phyloP scores from a whole-genome alignment of 2,329 filamentous ascomycete genomes.

The Tolypocladium endophyticum region DNA sequence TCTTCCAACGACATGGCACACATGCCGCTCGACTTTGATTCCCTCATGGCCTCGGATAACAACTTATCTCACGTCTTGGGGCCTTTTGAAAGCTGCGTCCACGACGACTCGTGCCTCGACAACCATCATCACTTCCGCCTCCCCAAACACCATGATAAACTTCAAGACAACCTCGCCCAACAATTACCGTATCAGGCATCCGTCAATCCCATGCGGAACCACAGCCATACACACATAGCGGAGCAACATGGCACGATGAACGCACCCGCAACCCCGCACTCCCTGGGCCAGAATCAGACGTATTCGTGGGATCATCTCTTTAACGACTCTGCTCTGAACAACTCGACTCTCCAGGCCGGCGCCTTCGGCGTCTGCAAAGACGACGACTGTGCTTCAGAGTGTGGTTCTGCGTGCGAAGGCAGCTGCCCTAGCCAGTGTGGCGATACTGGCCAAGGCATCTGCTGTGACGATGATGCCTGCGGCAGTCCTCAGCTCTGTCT shows the following conservation, averaged over 20 bases:
- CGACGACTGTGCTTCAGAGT: constrained; percentile 22
- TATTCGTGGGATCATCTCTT: constrained; percentile 10
- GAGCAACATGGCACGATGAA: not conserved
- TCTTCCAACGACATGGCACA: constrained; percentile 19
- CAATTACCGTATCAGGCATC: not conserved
- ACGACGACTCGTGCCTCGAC: constrained; percentile 22
- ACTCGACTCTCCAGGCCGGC: not conserved
- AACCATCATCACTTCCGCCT: constrained; percentile 7
- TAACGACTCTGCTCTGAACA: constrained; percentile 3
- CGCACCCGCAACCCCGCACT: not conserved
- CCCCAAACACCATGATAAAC: constrained; percentile 7
- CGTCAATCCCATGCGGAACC: not conserved
- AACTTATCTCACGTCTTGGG: constrained; percentile 14
- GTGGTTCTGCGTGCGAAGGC: constrained; percentile 23
- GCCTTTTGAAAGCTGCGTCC: constrained; percentile 15
- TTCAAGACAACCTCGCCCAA: constrained; percentile 4
- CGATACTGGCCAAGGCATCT: constrained; percentile 18
- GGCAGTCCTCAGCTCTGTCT: constrained; percentile 12
- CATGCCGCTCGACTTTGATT: constrained; percentile 14
- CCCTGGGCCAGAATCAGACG: constrained; percentile 2
- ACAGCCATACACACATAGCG: not conserved
- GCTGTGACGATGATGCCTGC: constrained; percentile 26
- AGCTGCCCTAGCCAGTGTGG: constrained; percentile 24
- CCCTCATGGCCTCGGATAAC: constrained; percentile 13
- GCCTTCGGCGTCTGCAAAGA: constrained; percentile 4